Evolutionary conservation across 2,329 filamentous ascomycete genomes (phyloP).

Genomic region (Trichoderma endophyticum): DNA sequence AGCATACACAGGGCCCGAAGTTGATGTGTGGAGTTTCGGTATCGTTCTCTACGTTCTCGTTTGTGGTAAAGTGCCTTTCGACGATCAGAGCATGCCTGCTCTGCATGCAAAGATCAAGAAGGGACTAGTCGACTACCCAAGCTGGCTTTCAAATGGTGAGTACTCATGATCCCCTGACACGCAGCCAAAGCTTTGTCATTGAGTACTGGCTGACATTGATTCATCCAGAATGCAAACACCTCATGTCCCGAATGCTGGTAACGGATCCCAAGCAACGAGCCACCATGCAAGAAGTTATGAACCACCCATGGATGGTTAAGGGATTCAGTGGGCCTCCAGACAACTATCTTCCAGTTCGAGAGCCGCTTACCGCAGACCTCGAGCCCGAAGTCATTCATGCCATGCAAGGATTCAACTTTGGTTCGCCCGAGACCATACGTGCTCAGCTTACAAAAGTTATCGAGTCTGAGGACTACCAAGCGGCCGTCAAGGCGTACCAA

Average conservation of each 20-base stretch:
- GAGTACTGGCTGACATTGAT: not conserved
- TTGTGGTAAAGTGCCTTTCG: slow-evolving; percentile 96
- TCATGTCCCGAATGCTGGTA: slow-evolving; percentile 92
- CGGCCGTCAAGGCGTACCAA: slow-evolving; percentile 68
- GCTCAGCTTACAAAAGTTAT: slow-evolving; percentile 80
- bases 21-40: slow-evolving; percentile 98
- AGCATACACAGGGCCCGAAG: slow-evolving; percentile 92
- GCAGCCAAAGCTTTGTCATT: not conserved
- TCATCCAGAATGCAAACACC: slow-evolving; percentile 76
- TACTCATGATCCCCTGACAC: not conserved
- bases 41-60: slow-evolving; percentile 97
- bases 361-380: slow-evolving; percentile 80
- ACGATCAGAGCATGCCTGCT: slow-evolving; percentile 98
- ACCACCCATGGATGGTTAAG: slow-evolving; percentile 93
- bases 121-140: slow-evolving; percentile 90
- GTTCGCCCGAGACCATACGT: slow-evolving; percentile 77
- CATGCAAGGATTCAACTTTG: slow-evolving; percentile 99
- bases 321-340: slow-evolving; percentile 84
- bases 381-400: slow-evolving; percentile 80
- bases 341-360: slow-evolving; percentile 79
- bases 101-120: slow-evolving; percentile 99
- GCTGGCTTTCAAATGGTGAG: slow-evolving; percentile 85
- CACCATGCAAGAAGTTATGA: slow-evolving; percentile 87
- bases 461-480: slow-evolving; percentile 90
- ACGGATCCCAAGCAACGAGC: slow-evolving; percentile 87